Conservation (phyloP, 140 eudicot genomes). For the Senecio squalidus region DNA sequence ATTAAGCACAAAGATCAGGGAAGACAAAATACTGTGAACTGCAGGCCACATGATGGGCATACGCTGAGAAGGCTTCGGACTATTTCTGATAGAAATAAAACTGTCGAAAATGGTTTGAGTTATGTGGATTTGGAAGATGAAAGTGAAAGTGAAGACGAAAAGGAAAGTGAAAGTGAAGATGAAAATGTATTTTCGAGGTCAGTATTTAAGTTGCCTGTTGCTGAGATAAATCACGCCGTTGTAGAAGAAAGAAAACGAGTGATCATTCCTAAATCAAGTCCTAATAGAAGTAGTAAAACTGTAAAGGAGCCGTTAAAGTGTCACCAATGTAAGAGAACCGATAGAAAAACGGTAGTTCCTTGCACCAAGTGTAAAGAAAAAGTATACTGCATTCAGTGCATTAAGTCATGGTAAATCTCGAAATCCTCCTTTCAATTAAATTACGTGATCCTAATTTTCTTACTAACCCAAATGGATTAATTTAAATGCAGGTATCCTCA, state of each 20-base stretch:
- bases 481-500: conserved; percentile 57
- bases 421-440: background rate
- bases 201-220: background rate
- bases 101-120: background rate
- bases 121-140: background rate
- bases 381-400: conserved; percentile 59
- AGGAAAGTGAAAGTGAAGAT: background rate
- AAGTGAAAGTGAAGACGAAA: background rate
- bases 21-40: background rate
- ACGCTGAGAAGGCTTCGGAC: conserved; percentile 6
- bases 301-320: conserved; percentile 31
- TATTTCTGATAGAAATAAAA: conserved; percentile 10
- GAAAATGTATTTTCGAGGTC: conserved; percentile 1
- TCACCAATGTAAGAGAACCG: conserved; percentile 65
- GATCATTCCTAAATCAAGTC: background rate
- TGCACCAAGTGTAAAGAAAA: conserved; percentile 55
- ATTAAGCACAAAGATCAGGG: background rate
- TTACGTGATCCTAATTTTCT: conserved; percentile 3
- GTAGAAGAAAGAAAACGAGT: conserved; percentile 10
- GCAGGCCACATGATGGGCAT: background rate
- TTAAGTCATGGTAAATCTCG: conserved; percentile 52
- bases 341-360: conserved; percentile 55
- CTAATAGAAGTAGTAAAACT: background rate
- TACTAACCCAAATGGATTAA: background rate
- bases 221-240: background rate